Evolutionary conservation across 1,284 basidiomycete genomes (phyloP).

Genomic region (Lentinula novae-zelandiae): DNA sequence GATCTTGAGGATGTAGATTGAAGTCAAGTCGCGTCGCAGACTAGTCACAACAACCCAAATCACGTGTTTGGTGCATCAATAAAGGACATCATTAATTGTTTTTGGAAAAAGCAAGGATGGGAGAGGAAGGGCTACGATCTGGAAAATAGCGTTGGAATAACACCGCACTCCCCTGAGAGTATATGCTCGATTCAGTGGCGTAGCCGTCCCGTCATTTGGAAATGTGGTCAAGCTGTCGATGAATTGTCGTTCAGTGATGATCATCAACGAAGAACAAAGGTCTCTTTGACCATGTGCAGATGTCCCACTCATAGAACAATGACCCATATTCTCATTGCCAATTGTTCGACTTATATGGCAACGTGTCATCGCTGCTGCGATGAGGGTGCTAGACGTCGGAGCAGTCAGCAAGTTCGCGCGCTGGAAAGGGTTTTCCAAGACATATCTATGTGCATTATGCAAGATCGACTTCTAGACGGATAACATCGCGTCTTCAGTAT

Average conservation of each 20-base stretch:
- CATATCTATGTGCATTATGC: background rate
- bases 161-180: background rate
- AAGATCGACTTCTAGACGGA: background rate
- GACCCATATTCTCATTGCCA: background rate
- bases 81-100: background rate
- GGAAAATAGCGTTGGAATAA: background rate
- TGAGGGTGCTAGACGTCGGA: background rate
- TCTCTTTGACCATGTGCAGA: background rate
- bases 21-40: background rate
- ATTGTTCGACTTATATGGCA: background rate
- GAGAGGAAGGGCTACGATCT: background rate
- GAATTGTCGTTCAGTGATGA: too few relatives aligned
- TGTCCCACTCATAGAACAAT: background rate
- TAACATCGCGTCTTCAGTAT: too few relatives aligned
- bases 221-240: background rate
- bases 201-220: background rate
- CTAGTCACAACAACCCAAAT: background rate
- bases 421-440: background rate
- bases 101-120: too few relatives aligned
- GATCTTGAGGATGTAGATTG: background rate
- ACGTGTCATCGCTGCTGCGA: background rate
- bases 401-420: too few relatives aligned
- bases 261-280: background rate
- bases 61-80: background rate
- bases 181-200: background rate